Evolutionary conservation across 208 protist genomes (phyloP).

Genomic region (Wallacemonas rigidus): DNA sequence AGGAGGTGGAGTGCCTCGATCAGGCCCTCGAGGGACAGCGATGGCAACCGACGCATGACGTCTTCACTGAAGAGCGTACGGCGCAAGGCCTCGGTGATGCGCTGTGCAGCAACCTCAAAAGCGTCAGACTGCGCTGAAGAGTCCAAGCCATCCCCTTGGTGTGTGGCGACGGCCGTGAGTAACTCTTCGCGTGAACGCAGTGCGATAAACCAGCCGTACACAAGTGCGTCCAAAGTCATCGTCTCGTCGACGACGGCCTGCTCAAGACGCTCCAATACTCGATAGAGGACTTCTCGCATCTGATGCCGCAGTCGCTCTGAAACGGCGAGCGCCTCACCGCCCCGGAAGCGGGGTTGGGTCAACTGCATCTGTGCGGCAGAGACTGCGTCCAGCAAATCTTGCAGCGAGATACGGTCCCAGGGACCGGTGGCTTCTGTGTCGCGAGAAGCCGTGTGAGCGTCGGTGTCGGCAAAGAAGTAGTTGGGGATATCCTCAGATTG

Average conservation of each 20-base stretch:
- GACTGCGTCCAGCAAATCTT: conserved; percentile 46
- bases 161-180: conserved; percentile 14
- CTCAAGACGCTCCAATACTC: conserved; percentile 46
- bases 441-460: neutral
- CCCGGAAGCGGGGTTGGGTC: conserved; percentile 32
- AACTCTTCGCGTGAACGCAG: conserved; percentile 34
- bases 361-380: conserved; percentile 31
- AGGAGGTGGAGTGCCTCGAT: conserved; percentile 28
- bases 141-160: neutral
- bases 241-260: conserved; percentile 44
- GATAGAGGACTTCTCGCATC: conserved; percentile 24
- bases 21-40: conserved; percentile 20
- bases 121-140: neutral
- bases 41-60: neutral
- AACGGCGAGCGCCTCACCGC: conserved; percentile 28
- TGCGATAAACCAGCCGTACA: conserved; percentile 54
- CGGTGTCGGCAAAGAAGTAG: conserved; percentile 23
- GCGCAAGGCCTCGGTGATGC: conserved; percentile 33
- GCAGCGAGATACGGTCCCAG: conserved; percentile 31
- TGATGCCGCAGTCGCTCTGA: conserved; percentile 25
- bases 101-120: conserved; percentile 17
- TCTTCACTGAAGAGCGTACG: neutral
- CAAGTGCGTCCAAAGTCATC: conserved; percentile 55
- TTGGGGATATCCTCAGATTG: conserved; percentile 4
- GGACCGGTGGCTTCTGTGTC: neutral